phyloP scores from a whole-genome alignment of 495 filamentous ascomycete species.

The Pyrenula massariospora region DNA sequence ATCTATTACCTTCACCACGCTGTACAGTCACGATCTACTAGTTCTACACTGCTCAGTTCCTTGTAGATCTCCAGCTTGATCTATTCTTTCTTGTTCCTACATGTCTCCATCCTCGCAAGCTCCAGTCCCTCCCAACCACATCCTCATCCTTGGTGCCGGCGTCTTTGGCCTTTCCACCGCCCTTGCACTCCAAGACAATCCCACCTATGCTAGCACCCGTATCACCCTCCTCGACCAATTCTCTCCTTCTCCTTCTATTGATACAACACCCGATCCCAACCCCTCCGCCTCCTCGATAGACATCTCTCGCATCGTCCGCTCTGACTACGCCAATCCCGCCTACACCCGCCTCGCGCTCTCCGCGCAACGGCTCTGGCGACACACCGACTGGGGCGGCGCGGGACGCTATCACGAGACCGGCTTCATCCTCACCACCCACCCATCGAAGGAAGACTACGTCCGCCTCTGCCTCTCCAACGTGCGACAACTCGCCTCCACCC shows the following conservation, averaged over 20 bases:
- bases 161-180: slow-evolving; percentile 46
- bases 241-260: neutral
- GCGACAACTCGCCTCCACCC: slow-evolving; percentile 52
- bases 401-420: slow-evolving; percentile 70
- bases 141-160: slow-evolving; percentile 25
- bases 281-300: slow-evolving; percentile 64
- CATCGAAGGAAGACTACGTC: neutral
- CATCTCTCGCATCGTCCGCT: slow-evolving; percentile 64
- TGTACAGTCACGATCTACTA: too few relatives aligned
- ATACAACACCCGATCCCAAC: slow-evolving; percentile 53
- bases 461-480: slow-evolving; percentile 23
- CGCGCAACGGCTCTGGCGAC: slow-evolving; percentile 64
- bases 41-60: too few relatives aligned
- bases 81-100: too few relatives aligned
- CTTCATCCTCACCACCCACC: slow-evolving; percentile 35
- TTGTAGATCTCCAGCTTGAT: too few relatives aligned
- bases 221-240: slow-evolving; percentile 56
- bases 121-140: slow-evolving; percentile 1
- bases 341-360: slow-evolving; percentile 58
- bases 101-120: neutral
- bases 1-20: too few relatives aligned
- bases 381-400: slow-evolving; percentile 44
- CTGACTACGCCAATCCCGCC: slow-evolving; percentile 65
- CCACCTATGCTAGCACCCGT: slow-evolving; percentile 26
- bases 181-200: slow-evolving; percentile 46